These are phyloP conservation scores for Acer negundo DNA, from an alignment of 345 rosid genomes.

Conservation along the genomic window DNA sequence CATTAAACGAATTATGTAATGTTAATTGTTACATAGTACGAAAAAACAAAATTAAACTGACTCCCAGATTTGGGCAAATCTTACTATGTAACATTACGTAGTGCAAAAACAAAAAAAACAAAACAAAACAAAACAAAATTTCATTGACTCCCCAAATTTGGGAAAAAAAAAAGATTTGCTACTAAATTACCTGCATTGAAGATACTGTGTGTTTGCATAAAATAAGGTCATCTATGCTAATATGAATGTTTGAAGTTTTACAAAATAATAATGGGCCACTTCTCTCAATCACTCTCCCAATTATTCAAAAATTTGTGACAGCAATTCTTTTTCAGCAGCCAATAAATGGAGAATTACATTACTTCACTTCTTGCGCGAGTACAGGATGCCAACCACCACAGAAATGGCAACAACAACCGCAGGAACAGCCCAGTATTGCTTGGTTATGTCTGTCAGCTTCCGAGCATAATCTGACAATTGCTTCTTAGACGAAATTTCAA, in stretches of 20 bases:
- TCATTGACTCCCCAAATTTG: too few relatives aligned
- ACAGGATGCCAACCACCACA: slow-evolving; percentile 55
- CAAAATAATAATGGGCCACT: background rate
- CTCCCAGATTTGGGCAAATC: too few relatives aligned
- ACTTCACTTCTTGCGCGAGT: slow-evolving; percentile 60
- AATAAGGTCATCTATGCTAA: background rate
- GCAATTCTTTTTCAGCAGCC: slow-evolving; percentile 4
- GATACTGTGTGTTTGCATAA: background rate
- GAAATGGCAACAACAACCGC: slow-evolving; percentile 61
- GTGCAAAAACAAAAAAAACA: too few relatives aligned
- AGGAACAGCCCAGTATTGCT: slow-evolving; percentile 74
- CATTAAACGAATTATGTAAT: too few relatives aligned
- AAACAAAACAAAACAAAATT: too few relatives aligned
- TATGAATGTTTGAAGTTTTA: slow-evolving; percentile 7
- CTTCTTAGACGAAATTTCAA: slow-evolving; percentile 52
- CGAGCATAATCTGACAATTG: slow-evolving; percentile 28
- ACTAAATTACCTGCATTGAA: background rate
- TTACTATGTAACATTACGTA: too few relatives aligned
- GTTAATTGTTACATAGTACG: too few relatives aligned
- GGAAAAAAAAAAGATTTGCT: too few relatives aligned
- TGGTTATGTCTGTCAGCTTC: slow-evolving; percentile 54
- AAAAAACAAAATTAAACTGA: too few relatives aligned
- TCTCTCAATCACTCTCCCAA: slow-evolving; percentile 15
- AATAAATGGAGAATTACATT: background rate
- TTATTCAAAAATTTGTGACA: slow-evolving; percentile 23